These are phyloP conservation scores for Camelina hispida DNA, from an alignment of 345 rosid species.

Conservation along the genomic window DNA sequence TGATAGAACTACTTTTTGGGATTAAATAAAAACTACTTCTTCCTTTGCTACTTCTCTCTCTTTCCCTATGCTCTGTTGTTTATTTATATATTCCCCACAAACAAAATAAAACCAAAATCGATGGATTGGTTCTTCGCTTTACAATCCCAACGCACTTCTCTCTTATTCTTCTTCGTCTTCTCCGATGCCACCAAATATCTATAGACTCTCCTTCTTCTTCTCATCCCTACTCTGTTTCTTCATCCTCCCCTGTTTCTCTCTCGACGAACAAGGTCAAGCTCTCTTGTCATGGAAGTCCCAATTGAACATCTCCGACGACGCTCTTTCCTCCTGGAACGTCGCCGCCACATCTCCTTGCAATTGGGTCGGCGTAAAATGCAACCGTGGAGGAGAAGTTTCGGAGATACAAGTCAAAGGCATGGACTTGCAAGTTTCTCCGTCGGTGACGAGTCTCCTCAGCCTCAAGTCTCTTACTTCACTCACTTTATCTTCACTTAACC, in stretches of 20 bases:
- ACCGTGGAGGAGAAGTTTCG: constrained; percentile 53
- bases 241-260: constrained; percentile 53
- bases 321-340: constrained; percentile 64
- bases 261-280: constrained; percentile 70
- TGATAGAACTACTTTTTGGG: constrained; percentile 49
- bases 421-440: constrained; percentile 67
- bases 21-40: constrained; percentile 58
- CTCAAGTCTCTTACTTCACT: constrained; percentile 62
- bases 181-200: constrained; percentile 61
- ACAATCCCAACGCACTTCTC: constrained; percentile 65
- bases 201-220: constrained; percentile 51
- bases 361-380: constrained; percentile 78
- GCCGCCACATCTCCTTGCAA: constrained; percentile 63
- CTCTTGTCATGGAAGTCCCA: constrained; percentile 80
- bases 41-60: constrained; percentile 35
- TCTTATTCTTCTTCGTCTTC: constrained; percentile 35
- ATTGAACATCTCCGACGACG: constrained; percentile 56
- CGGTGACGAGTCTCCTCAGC: constrained; percentile 62
- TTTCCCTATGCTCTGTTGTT: not conserved
- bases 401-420: constrained; percentile 59
- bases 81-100: constrained; percentile 58
- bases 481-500: constrained; percentile 68
- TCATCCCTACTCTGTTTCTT: constrained; percentile 51
- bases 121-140: constrained; percentile 67
- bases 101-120: constrained; percentile 48